Conservation (phyloP, 2,329 filamentous ascomycete species). For the Coniochaeta pulveracea region DNA sequence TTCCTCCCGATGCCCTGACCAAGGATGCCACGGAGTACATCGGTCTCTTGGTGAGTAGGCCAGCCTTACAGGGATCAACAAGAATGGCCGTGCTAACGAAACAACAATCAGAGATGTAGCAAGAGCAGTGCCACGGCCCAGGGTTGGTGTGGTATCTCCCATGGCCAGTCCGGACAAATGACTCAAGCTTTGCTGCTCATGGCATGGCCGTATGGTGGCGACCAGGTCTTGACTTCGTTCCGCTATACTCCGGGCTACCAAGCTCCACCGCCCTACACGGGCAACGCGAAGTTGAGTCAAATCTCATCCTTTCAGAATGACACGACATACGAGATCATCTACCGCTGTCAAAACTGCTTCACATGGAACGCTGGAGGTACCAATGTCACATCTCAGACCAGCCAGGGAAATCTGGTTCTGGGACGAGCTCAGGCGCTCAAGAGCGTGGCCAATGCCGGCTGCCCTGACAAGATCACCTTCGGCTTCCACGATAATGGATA, state of each 20-base stretch:
- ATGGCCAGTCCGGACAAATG: slow-evolving; percentile 40
- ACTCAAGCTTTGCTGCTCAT: slow-evolving; percentile 44
- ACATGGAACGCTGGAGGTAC: slow-evolving; percentile 38
- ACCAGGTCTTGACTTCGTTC: slow-evolving; percentile 44
- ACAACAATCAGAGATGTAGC: slow-evolving; percentile 27
- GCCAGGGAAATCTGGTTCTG: slow-evolving; percentile 30
- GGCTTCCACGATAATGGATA: slow-evolving; percentile 41
- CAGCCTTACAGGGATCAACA: slow-evolving; percentile 1
- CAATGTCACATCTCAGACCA: slow-evolving; percentile 30
- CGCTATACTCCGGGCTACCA: slow-evolving; percentile 47
- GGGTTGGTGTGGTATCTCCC: slow-evolving; percentile 47
- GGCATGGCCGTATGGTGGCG: slow-evolving; percentile 43
- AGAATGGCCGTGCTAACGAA: slow-evolving; percentile 6
- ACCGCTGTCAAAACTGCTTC: slow-evolving; percentile 49
- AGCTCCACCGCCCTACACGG: slow-evolving; percentile 46
- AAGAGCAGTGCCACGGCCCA: slow-evolving; percentile 30
- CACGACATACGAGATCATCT: slow-evolving; percentile 51
- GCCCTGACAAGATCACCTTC: slow-evolving; percentile 32
- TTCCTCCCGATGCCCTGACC: slow-evolving; percentile 35
- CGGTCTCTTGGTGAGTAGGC: slow-evolving; percentile 35
- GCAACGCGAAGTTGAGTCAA: slow-evolving; percentile 49
- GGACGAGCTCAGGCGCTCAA: slow-evolving; percentile 43
- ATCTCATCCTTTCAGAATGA: slow-evolving; percentile 46
- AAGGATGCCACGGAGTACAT: slow-evolving; percentile 44
- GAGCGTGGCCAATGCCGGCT: slow-evolving; percentile 27